Evolutionary conservation across 192 early-diverging fungal species (phyloP), one percentile per base, ranked within the genome.

Genomic region (Backusella luteola): DNA sequence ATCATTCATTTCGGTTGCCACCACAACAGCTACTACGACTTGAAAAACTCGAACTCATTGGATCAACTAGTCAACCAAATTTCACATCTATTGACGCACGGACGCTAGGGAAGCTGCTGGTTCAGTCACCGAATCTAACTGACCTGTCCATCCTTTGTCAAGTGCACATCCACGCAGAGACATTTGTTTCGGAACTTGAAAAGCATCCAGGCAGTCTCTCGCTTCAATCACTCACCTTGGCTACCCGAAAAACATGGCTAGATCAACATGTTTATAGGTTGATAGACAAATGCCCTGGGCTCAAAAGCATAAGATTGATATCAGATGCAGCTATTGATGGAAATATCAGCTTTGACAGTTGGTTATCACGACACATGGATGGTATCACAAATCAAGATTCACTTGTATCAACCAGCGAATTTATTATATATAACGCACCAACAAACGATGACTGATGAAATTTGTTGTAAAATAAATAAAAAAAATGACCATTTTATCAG

Each of bases 171-270:
- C 52, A 74, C 6, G 73, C 73, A 14, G 36, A 56, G 15, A 74
- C 73, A 21, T 66, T 74, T 66, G n/a, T 74, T 23, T 26, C 73
- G 32, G 53, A 66, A 17, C 34, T 74, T n/a, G 56, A 63, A 41
- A 63, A 38, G 4, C 15, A 23, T 1, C 21, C 19, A 35, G 34
- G 32, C 9, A 44, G 11, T 35, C 23, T 17, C 46, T 14, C 42
- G 17, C 29, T 74, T 21, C 53, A 19, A 29, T 42, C 35, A 9
- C 21, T 74, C 3, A 35, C 52, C 15, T 26, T 74, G 19, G 73
- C 73, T 26, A 66, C 73, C 21, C 52, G 56, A 8, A 9, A 35
- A 56, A 66, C 52, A 38, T 74, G 73, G 73, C 38, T 66, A 21
- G 38, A 66, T 21, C 36, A 74, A 3, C 73, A 74, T 63, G 6